Evolutionary conservation across 73 alveolate genomes (phyloP).

Genomic region (Blepharisma japonicum): DNA sequence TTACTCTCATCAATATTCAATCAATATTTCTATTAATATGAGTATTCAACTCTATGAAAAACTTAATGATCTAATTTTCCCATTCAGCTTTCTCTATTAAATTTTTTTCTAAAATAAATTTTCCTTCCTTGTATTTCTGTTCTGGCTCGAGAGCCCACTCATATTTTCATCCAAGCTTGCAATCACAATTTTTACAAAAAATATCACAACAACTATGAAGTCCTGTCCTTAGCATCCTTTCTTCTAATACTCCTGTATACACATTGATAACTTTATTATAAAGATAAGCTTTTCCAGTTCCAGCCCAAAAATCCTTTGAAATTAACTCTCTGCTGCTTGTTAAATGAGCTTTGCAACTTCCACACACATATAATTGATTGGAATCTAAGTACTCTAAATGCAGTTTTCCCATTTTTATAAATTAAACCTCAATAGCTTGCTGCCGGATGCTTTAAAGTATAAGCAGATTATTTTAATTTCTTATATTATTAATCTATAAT

Average conservation of each 20-base stretch:
- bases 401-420: slow-evolving; percentile 65
- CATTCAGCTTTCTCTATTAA: slow-evolving; percentile 43
- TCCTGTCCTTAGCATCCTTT: slow-evolving; percentile 75
- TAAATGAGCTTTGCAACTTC: slow-evolving; percentile 66
- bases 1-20: too few species aligned
- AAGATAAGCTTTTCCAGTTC: slow-evolving; percentile 65
- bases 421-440: too few species aligned
- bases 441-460: too few species aligned
- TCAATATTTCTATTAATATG: too few species aligned
- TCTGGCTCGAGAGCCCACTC: slow-evolving; percentile 71
- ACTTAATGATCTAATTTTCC: neutral
- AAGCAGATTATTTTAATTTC: too few species aligned
- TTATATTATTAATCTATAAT: too few species aligned
- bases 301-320: slow-evolving; percentile 53
- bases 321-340: slow-evolving; percentile 53
- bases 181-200: slow-evolving; percentile 65
- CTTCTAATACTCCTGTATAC: slow-evolving; percentile 60
- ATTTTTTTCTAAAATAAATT: slow-evolving; percentile 70
- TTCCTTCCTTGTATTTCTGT: slow-evolving; percentile 85
- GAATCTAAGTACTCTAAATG: slow-evolving; percentile 56
- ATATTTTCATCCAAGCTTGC: slow-evolving; percentile 78
- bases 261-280: slow-evolving; percentile 62
- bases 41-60: too few species aligned
- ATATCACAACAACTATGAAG: slow-evolving; percentile 74
- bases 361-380: slow-evolving; percentile 59